Base-by-base conservation (phyloP, 2,329 filamentous ascomycete species). In the Pyrenophora tritici-repentis region DNA sequence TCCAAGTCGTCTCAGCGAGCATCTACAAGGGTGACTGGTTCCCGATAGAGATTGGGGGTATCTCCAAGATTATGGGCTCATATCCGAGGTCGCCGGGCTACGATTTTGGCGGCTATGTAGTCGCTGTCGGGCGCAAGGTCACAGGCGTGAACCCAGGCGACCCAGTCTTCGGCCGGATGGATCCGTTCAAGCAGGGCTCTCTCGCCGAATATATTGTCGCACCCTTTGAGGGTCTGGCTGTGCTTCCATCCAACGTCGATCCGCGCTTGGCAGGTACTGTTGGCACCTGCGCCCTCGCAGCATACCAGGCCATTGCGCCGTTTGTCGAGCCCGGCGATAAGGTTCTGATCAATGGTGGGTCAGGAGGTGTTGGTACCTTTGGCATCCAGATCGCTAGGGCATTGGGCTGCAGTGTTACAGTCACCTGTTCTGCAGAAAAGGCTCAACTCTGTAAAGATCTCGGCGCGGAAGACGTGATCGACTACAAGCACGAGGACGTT, bases 331-430 rank as follows among this genome's bases (percentile, higher is more conserved):
- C 42, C 2, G 71, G 71, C 20, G 74, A 79, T 37, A 79, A 76
- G 58, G 75, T 87, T 9, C 81, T 86, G 59, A 78, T 87, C 63
- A 86, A 86, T 58, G 84, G 83, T 16, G 83, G 83, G 0, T 81
- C 78, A 7, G 85, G 85, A 17, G 85, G 84, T 0, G 78, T 76
- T 2, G 85, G 85, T 1, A 76, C 78, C 0, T 84, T 79, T 45
- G 80, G 75, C 0, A 82, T 87, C 47, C 85, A 87, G 63, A 78
- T 87, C 42, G 84, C 83, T 3, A 86, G 85, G 63, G 72, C 73
- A 0, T 60, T 82, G 2, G 84, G 83, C 0, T 83, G 79, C 58
- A 71, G 79, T 49, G 84, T 87, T 22, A 81, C 79, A 2, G 73
- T 75, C 5, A 79, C 77, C 2, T 87, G 84, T 61, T 86, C 83